These are phyloP conservation scores for Mariannaea elegans DNA, from an alignment of 2,329 filamentous ascomycete genomes.

Conservation along the genomic window DNA sequence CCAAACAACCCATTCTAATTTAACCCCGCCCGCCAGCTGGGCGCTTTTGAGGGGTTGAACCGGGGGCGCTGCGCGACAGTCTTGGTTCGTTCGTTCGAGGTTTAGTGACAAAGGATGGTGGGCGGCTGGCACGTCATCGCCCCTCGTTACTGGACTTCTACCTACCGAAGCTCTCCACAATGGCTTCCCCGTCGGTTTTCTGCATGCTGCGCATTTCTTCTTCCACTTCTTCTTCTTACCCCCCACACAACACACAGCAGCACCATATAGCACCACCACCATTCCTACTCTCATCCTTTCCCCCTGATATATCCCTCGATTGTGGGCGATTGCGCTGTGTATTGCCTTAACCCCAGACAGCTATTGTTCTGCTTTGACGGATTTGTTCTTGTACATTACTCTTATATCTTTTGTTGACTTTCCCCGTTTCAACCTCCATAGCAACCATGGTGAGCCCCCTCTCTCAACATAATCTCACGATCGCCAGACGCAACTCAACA, in stretches of 20 bases:
- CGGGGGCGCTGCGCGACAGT: not conserved
- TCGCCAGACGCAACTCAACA: conserved; percentile 2
- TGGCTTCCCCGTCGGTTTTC: not conserved
- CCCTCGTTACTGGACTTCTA: conserved; percentile 2
- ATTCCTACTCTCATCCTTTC: not conserved
- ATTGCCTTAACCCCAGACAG: not conserved
- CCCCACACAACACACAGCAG: conserved; percentile 7
- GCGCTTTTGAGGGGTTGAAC: conserved; percentile 4
- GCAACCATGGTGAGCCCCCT: conserved; percentile 23
- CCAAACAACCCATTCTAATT: not conserved
- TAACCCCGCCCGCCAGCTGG: conserved; percentile 17
- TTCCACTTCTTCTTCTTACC: not conserved
- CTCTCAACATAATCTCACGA: not conserved
- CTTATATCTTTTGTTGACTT: conserved; percentile 10
- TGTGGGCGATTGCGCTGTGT: not conserved
- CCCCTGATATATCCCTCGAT: conserved; percentile 7
- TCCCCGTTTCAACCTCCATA: conserved; percentile 2
- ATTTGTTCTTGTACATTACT: not conserved
- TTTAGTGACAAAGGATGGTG: not conserved
- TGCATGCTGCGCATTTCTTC: not conserved
- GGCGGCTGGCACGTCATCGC: conserved; percentile 21
- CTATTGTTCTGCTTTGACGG: not conserved
- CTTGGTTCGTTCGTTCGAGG: too few relatives aligned
- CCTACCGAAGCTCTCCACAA: conserved; percentile 22
- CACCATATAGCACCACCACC: too few relatives aligned